Evolutionary conservation across 1,284 basidiomycete genomes (phyloP).

Genomic region (Puccinia novopanici): DNA sequence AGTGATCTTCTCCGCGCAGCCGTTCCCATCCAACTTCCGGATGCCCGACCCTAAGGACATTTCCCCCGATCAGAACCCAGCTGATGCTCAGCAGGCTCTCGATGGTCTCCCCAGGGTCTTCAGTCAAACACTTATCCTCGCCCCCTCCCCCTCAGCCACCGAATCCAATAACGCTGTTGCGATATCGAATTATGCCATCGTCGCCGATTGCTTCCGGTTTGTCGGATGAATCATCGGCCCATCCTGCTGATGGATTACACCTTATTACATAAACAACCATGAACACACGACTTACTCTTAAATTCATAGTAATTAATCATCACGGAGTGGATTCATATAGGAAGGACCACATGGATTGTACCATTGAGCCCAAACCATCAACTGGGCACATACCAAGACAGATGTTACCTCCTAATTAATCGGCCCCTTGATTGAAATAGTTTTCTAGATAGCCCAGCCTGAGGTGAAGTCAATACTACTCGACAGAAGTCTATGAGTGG

Average conservation of each 20-base stretch:
- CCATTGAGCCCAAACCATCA: too few relatives aligned
- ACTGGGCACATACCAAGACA: too few relatives aligned
- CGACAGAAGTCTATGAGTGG: too few relatives aligned
- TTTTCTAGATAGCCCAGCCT: too few relatives aligned
- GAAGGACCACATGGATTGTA: too few relatives aligned
- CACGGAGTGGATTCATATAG: too few relatives aligned
- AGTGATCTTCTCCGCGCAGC: slow-evolving; percentile 29
- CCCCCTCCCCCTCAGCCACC: neutral
- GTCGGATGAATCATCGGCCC: slow-evolving; percentile 27
- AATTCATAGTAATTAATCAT: too few relatives aligned
- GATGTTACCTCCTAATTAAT: too few relatives aligned
- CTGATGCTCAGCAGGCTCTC: slow-evolving; percentile 14
- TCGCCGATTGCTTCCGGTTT: slow-evolving; percentile 48
- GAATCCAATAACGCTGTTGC: neutral
- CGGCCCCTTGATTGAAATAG: too few relatives aligned
- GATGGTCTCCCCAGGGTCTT: slow-evolving; percentile 40
- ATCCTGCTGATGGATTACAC: neutral
- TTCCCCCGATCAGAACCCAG: slow-evolving; percentile 16
- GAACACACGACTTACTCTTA: too few relatives aligned
- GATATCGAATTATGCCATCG: slow-evolving; percentile 25
- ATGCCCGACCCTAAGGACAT: slow-evolving; percentile 37
- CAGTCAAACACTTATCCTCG: slow-evolving; percentile 46
- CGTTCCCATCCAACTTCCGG: slow-evolving; percentile 22
- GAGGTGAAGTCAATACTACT: too few relatives aligned
- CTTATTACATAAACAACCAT: neutral